A percentile compares a stretch with the other conserved stretches of the same genome.
Evolutionary conservation across 2,329 filamentous ascomycete species (phyloP).

Genomic region (Sporothrix brunneoviolacea): DNA sequence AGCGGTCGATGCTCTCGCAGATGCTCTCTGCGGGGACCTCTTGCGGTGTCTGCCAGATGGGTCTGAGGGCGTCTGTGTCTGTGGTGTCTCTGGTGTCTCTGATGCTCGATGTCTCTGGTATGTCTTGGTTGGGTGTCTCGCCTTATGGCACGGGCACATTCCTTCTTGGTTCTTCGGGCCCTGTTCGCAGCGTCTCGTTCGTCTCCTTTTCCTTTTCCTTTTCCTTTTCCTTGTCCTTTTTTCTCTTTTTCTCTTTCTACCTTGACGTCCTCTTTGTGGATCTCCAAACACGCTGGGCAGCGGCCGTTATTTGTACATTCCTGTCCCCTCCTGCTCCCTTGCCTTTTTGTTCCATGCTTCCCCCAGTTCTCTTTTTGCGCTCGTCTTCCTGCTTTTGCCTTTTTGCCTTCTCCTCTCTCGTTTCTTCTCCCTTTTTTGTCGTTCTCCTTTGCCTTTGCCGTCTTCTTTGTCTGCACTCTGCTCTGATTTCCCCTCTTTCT

Average conservation of each 20-base stretch:
- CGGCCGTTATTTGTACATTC: conserved; percentile 13
- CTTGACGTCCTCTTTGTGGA: background rate
- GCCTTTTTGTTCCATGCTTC: background rate
- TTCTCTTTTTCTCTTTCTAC: background rate
- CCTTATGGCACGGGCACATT: conserved; percentile 7
- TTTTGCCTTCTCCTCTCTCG: background rate
- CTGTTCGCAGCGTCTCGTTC: background rate
- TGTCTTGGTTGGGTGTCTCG: conserved; percentile 4
- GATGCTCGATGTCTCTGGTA: background rate
- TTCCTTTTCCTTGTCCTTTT: background rate
- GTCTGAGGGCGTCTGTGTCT: background rate
- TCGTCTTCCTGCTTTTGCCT: background rate
- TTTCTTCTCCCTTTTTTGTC: background rate
- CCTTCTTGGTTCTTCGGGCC: background rate
- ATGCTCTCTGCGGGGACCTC: background rate
- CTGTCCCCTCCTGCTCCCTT: background rate
- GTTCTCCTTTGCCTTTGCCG: background rate
- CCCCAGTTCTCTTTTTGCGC: background rate
- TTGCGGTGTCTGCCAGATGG: background rate
- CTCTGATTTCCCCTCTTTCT: background rate
- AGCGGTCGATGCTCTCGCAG: background rate
- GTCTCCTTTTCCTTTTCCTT: background rate
- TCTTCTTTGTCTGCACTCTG: background rate
- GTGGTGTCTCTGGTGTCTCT: background rate
- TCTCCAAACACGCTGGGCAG: background rate